Conservation (phyloP, 2,329 filamentous ascomycete genomes). For the Stemphylium vesicarium region DNA sequence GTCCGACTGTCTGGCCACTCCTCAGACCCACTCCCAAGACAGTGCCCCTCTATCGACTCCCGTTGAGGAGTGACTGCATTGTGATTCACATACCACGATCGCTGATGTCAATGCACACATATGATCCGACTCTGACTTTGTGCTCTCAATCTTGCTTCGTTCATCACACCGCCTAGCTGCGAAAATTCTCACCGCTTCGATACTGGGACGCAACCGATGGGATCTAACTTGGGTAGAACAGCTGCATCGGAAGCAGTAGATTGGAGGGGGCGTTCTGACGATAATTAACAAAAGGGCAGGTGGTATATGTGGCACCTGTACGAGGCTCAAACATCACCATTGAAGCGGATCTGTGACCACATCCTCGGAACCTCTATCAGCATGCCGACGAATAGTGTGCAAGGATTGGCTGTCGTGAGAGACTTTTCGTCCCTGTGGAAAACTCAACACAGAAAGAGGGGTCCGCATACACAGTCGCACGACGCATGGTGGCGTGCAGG, state of each 20-base stretch:
- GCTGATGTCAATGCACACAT: background rate
- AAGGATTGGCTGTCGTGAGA: background rate
- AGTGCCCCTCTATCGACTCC: background rate
- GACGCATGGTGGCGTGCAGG: constrained; percentile 15
- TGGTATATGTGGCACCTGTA: constrained; percentile 36
- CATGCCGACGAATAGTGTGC: background rate
- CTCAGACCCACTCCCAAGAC: background rate
- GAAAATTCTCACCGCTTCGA: constrained; percentile 9
- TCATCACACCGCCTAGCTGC: constrained; percentile 10
- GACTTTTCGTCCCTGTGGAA: constrained; percentile 15
- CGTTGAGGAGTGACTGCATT: background rate
- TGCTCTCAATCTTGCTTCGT: background rate
- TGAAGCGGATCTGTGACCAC: constrained; percentile 15
- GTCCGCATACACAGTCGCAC: constrained; percentile 14
- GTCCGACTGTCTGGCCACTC: background rate
- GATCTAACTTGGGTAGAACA: constrained; percentile 13
- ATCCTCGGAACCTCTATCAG: constrained; percentile 2
- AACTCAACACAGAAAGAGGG: constrained; percentile 15
- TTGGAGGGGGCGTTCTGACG: constrained; percentile 27
- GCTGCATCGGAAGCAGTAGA: constrained; percentile 15
- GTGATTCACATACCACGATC: background rate
- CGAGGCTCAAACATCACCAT: constrained; percentile 20
- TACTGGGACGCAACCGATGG: constrained; percentile 13
- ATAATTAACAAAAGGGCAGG: constrained; percentile 32
- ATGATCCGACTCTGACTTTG: background rate